Base-by-base conservation (phyloP, 805 yeast genomes). In the Starmerella asiatica region DNA sequence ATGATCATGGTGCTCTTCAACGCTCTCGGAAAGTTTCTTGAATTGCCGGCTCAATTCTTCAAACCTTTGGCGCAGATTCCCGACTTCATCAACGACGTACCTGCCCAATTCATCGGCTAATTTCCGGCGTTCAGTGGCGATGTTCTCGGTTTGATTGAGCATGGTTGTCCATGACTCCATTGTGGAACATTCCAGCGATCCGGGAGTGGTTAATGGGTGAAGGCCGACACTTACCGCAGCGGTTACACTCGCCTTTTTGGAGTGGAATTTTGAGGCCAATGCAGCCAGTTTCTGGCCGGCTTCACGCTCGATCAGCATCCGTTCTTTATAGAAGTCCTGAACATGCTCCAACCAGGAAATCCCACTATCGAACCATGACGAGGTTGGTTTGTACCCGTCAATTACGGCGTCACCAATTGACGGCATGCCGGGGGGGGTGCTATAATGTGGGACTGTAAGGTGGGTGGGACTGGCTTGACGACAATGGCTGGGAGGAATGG, bases 161-260 rank as follows among this genome's bases (percentile, higher is more conserved):
- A 86, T 71, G 47, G 84, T 93, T 33, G 73, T 83, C 98, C 98
- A 88, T 1, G 93, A 73, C 11, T 82, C 93, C 46, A 86, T 62
- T 14, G 81, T 68, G 0, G 95, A 94, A 47, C 81, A 70, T 56
- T 91, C 97, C 36, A 88, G 64, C 0, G 96, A 84, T 0, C 99
- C 98, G 0, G 98, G 97, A 0, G 99, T 91, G 32, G 82, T 71
- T 31, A 75, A 70, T 0, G 99, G 98, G 15, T 72, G 71, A 44
- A 83, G 94, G 20, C 99, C 99, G 2, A 91, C 98, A 32, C 86
- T 74, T 21, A 91, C 59, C 12, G 62, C 57, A 0, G 88, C 72
- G 9, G 83, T 66, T 15, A 67, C 59, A 47, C 74, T 73, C 35
- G 93, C 79, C 56, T 86, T 85, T 58, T 74, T 79, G 43, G 75